Evolutionary conservation across 805 yeast species (phyloP), one percentile per base, ranked within the genome.

Genomic region (Yarrowia alimentaria): DNA sequence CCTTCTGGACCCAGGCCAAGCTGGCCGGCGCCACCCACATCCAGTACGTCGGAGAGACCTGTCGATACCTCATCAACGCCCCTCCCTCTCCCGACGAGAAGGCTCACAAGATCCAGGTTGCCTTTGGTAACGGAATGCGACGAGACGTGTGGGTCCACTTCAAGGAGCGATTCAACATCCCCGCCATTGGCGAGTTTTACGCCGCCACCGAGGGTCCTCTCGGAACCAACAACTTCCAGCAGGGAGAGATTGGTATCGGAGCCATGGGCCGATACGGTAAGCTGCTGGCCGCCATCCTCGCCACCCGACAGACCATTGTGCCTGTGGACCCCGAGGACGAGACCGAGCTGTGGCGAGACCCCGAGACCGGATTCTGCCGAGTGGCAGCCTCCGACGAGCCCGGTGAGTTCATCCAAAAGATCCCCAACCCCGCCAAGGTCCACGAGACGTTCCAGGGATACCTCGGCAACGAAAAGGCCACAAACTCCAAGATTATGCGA

Each of bases 11-110:
- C 13, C 96, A 91, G 66, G 90, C 84, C 3, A 80, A 75, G 57
- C 61, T 85, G 26, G 66, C 81, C 11, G 66, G 72, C 2, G 85
- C 96, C 3, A 85, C 95, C 4, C 86, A 85, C 56, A 76, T 88
- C 51, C 96, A 90, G 67, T 90, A 90, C 60, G 98, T 90, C 13
- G 98, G 98, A 13, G 98, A 90, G 66, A 89, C 88, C 24, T 87
- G 97, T 65, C 77, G 98, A 42, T 91, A 89, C 61, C 72, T 90
- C 54, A 67, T 85, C 56, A 80, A 83, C 58, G 69, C 88, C 1
- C 78, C 82, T 40, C 69, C 68, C 7, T 81, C 82, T 34, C 83
- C 85, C 9, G 66, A 68, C 31, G 94, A 87, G 62, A 64, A 68
- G 33, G 63, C 63, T 33, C 95, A 87, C 64, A 55, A 62, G 5